Conservation (phyloP, 2,329 filamentous ascomycete genomes). For the Ceratocystis ficicola region DNA sequence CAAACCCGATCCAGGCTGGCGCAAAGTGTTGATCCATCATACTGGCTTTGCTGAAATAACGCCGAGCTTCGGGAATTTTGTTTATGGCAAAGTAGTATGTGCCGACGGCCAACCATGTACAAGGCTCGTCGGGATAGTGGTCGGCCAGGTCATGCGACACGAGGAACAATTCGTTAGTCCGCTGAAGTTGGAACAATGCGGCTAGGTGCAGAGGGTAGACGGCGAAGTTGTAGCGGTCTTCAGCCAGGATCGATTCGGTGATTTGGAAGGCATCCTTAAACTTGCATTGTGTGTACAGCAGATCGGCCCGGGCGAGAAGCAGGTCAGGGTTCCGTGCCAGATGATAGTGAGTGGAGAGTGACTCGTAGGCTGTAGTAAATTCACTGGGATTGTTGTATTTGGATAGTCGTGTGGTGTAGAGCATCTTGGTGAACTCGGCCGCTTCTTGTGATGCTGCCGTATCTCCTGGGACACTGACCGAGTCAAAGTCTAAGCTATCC, state of each 20-base stretch:
- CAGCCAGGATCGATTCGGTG: conserved; percentile 68
- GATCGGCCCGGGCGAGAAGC: conserved; percentile 75
- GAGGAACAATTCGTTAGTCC: conserved; percentile 81
- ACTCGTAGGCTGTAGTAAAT: conserved; percentile 77
- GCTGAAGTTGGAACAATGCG: conserved; percentile 73
- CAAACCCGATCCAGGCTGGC: conserved; percentile 96
- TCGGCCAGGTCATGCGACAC: conserved; percentile 88
- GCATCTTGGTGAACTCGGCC: conserved; percentile 84
- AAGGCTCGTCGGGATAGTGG: conserved; percentile 78
- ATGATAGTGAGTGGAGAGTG: conserved; percentile 85
- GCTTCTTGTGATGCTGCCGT: conserved; percentile 66
- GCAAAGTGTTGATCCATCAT: conserved; percentile 97
- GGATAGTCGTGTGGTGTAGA: conserved; percentile 88
- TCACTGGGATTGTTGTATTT: conserved; percentile 84
- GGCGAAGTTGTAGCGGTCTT: conserved; percentile 78
- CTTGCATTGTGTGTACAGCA: conserved; percentile 86
- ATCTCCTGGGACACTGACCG: conserved; percentile 55
- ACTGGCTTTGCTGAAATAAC: conserved; percentile 94
- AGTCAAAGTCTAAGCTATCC: conserved; percentile 80
- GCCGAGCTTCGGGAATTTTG: conserved; percentile 81
- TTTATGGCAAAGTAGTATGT: conserved; percentile 86
- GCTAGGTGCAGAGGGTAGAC: conserved; percentile 86
- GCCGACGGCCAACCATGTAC: conserved; percentile 86
- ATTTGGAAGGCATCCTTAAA: conserved; percentile 78
- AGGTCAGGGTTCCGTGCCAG: conserved; percentile 79